Conservation (phyloP, 129 eudicot genomes). For the Flaveria sonorensis region DNA sequence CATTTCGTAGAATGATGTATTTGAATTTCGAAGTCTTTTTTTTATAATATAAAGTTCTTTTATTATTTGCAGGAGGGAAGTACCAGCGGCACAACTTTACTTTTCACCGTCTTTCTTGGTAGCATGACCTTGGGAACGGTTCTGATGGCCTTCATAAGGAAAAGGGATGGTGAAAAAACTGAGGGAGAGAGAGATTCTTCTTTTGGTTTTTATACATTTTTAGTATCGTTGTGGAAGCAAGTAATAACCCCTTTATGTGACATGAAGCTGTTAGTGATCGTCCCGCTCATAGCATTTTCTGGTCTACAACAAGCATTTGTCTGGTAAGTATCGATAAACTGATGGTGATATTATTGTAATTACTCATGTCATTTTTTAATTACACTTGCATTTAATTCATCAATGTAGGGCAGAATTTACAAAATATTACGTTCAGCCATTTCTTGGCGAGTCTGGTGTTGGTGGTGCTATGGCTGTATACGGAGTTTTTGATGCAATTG, state of each 20-base stretch:
- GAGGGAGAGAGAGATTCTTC: conserved; percentile 53
- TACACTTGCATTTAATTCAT: conserved; percentile 17
- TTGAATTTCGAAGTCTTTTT: neutral
- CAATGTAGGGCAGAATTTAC: conserved; percentile 85
- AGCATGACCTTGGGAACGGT: conserved; percentile 83
- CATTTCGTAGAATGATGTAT: neutral
- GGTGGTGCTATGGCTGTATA: conserved; percentile 97
- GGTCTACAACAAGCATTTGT: conserved; percentile 99
- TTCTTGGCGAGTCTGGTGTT: conserved; percentile 89
- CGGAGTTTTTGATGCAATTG: conserved; percentile 92
- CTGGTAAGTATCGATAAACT: conserved; percentile 54
- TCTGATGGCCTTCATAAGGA: conserved; percentile 84
- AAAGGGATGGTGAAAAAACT: conserved; percentile 62
- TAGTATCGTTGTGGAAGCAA: conserved; percentile 56
- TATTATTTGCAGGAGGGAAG: conserved; percentile 74
- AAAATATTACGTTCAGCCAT: conserved; percentile 73
- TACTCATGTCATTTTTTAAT: conserved; percentile 18
- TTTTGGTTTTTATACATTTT: conserved; percentile 32
- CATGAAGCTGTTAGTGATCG: conserved; percentile 66
- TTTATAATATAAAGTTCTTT: neutral
- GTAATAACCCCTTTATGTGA: conserved; percentile 65
- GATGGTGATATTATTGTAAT: conserved; percentile 13
- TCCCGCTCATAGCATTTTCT: conserved; percentile 92
- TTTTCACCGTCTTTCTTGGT: conserved; percentile 70
- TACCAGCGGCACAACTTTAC: conserved; percentile 80